Evolutionary conservation across 148 eudicot genomes (phyloP), one percentile per base, ranked within the genome.

Genomic region (Dianthus caryophyllus): DNA sequence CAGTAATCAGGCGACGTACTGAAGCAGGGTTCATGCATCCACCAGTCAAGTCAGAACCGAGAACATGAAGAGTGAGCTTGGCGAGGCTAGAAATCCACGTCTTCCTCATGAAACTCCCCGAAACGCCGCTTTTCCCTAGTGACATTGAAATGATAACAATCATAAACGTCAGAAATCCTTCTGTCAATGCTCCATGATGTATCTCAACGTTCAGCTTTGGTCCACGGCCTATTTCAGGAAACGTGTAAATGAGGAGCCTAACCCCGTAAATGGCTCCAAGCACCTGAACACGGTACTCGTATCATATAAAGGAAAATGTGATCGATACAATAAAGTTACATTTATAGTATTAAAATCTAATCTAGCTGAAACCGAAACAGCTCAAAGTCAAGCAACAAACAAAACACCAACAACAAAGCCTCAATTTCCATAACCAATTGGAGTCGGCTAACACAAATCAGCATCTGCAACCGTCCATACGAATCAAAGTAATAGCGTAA

Each of bases 1-100:
- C 47, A 20, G 9, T 60, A 31, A 18, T 47, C 24, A 46, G 29
- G 33, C 25, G 50, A 46, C 0, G 16, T 83, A 87, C 98, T 50
- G 96, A 77, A 31, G 96, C 98, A 7, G 98, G 98, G 77, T 87
- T 93, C 87, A 84, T 90, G 86, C 87, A 83, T 70, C 96, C 96
- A 38, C 98, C 96, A 14, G 98, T 93, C 13, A 93, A 79, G 72
- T 93, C 98, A 13, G 98, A 77, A 17, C 96, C 96, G 12, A 93
- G 90, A 43, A 90, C 73, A 58, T 89, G 83, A 61, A 93, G 95
- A 57, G 90, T 57, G 55, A 88, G 86, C 77, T 93, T 93, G 44
- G 91, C 75, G 58, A 93, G 52, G 68, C 95, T 89, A 25, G 95
- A 74, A 69, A 89, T 89, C 98, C 98, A 93, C n/a, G 89, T 93